These are phyloP conservation scores for Apophysomyces elegans DNA, from an alignment of 371 early-diverging fungal species.

Conservation along the genomic window DNA sequence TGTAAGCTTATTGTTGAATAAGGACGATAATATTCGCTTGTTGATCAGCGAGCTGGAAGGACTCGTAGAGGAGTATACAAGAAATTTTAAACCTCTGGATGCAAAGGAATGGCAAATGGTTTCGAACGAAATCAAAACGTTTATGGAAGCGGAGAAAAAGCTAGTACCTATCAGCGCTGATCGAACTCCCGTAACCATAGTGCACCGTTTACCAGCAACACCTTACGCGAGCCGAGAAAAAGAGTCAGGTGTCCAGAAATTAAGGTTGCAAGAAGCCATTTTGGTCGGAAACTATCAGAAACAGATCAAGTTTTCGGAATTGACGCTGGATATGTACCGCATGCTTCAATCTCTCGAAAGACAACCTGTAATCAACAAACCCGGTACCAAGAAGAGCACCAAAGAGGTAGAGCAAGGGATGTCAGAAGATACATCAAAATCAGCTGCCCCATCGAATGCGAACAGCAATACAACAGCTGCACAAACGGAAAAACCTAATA, in stretches of 20 bases:
- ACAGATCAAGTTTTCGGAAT: constrained; percentile 94
- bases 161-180: constrained; percentile 75
- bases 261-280: constrained; percentile 90
- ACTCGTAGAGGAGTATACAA: constrained; percentile 87
- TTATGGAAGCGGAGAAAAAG: constrained; percentile 90
- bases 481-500: constrained; percentile 20
- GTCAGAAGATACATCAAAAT: constrained; percentile 21
- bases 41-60: constrained; percentile 81
- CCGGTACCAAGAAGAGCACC: constrained; percentile 8
- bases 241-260: constrained; percentile 41
- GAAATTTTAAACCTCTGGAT: constrained; percentile 86
- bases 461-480: constrained; percentile 11
- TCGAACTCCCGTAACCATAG: constrained; percentile 59
- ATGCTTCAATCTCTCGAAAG: constrained; percentile 87
- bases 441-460: constrained; percentile 19
- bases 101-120: constrained; percentile 93
- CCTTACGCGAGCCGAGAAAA: constrained; percentile 56
- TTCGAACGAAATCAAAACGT: constrained; percentile 85
- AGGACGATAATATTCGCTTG: constrained; percentile 73
- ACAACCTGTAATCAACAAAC: constrained; percentile 23
- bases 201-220: constrained; percentile 65
- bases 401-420: constrained; percentile 6
- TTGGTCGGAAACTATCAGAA: constrained; percentile 90
- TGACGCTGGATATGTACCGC: constrained; percentile 95
- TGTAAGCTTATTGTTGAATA: constrained; percentile 90